Evolutionary conservation across 2,329 filamentous ascomycete genomes (phyloP).

Genomic region (Alternaria gansuensis): DNA sequence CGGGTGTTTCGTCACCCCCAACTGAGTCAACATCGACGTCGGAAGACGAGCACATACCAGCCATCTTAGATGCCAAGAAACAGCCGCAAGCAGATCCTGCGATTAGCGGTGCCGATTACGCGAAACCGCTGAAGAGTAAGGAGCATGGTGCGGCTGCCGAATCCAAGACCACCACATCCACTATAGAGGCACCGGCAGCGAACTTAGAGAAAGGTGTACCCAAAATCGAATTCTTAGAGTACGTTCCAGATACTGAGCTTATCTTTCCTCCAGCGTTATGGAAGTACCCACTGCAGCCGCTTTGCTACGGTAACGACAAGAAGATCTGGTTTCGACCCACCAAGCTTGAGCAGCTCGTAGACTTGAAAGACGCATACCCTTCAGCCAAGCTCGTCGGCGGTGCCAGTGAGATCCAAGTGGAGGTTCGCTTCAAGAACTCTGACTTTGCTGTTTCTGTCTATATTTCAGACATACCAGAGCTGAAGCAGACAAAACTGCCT

Average conservation of each 20-base stretch:
- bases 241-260: slow-evolving; percentile 87
- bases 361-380: slow-evolving; percentile 85
- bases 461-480: slow-evolving; percentile 87
- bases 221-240: slow-evolving; percentile 84
- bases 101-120: slow-evolving; percentile 46
- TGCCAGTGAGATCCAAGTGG: slow-evolving; percentile 95
- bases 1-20: slow-evolving; percentile 38
- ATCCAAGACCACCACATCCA: slow-evolving; percentile 59
- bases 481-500: slow-evolving; percentile 68
- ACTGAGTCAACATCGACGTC: slow-evolving; percentile 41
- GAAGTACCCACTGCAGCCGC: slow-evolving; percentile 78
- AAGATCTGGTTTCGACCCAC: slow-evolving; percentile 93
- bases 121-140: slow-evolving; percentile 49
- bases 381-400: slow-evolving; percentile 94
- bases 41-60: slow-evolving; percentile 42
- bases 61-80: slow-evolving; percentile 35
- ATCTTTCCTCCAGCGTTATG: slow-evolving; percentile 89
- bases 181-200: slow-evolving; percentile 52
- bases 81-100: slow-evolving; percentile 32
- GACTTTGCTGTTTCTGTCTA: slow-evolving; percentile 89
- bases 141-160: slow-evolving; percentile 50
- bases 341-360: slow-evolving; percentile 81
- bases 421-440: slow-evolving; percentile 95
- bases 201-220: slow-evolving; percentile 61
- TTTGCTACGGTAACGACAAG: slow-evolving; percentile 90